Evolutionary conservation across 345 rosid species (phyloP), one percentile per base, ranked within the genome.

Genomic region (Syzygium aromaticum): DNA sequence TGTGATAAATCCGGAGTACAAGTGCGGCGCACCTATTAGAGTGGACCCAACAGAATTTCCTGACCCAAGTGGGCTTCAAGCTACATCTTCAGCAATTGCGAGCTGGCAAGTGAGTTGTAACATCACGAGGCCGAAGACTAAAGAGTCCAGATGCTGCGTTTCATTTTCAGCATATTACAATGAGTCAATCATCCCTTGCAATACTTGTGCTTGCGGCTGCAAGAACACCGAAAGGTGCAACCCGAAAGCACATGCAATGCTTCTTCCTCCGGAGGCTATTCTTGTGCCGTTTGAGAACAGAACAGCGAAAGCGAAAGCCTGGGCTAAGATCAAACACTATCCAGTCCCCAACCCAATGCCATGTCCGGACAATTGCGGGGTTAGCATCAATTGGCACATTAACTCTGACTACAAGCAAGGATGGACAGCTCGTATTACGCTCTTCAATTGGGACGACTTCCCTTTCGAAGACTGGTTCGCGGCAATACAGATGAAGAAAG

Each of bases 311-410:
- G 97, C 97, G 17, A 53, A 86, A 78, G 99, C 99, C 28, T 96
- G 98, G 97, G 99, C 98, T 16, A 89, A 85, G 56, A 87, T 93
- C 38, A 95, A 95, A 86, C 93, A 90, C 54, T 64, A 87, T 73
- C 87, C 86, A 11, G 43, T 96, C n/a, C 97, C 97, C 1, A 90
- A 90, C 61, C 93, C 92, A 16, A 86, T 94, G 78, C 99, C 99
- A 2, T 98, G 99, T 77, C 97, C 99, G 1, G 98, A 96, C 86
- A 96, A 98, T 80, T 98, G 99, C n/a, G 97, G 97, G 8, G 99
- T 96, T 33, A 98, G 98, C 86, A 91, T 98, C 85, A 96, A 96
- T 84, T 98, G 99, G 99, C 98, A 96, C 87, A 12, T 98, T 5
- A 94, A 91, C 85, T 88, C 98, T 2, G 98, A 98, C 87, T 94